Evolutionary conservation across 108 stramenopile species (phyloP), one percentile per base, ranked within the genome.

Genomic region (Fistulifera pelliculosa): DNA sequence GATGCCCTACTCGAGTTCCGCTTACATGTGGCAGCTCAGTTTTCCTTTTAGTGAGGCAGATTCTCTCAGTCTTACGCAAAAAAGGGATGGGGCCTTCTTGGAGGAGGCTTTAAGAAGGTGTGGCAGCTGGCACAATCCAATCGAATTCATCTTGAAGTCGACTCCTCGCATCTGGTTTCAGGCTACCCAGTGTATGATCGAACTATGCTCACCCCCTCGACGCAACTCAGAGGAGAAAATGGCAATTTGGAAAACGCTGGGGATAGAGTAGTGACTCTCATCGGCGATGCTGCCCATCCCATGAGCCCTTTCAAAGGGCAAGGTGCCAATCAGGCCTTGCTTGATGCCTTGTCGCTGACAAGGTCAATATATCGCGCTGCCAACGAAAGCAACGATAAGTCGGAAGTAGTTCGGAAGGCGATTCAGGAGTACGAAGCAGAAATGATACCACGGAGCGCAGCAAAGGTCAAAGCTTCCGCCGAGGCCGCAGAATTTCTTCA

Each of bases 281-380:
- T 90, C 11, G 89, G 89, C 1, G 89, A 90, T 69, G 89, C 89
- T 13, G 77, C 75, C 15, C 89, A 90, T 65, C 89, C 89, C 24
- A 90, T 90, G 89, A 67, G 64, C 40, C 89, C 89, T 12, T 90
- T 90, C 54, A 90, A 90, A 64, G 89, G 89, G 14, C 89, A 90
- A 69, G 89, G 89, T 26, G 89, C 89, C 0, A 90, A 90, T 49
- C 89, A 90, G 67, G 85, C 85, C 35, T 43, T 88, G 52, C 31
- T 88, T 40, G 87, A 88, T 70, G 87, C 82, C 31, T 59, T 87
- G 31, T 64, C 73, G 3, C 65, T 83, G 53, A 80, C 82, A 6
- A 66, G 75, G 35, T 50, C 73, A 24, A 53, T 87, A 13, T 69
- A 78, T 56, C 69, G 43, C 7, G 24, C 35, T 17, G 17, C 16